These are phyloP conservation scores for Sugiyamaella grinbergsii DNA, from an alignment of 1,139 yeast species.

Conservation along the genomic window DNA sequence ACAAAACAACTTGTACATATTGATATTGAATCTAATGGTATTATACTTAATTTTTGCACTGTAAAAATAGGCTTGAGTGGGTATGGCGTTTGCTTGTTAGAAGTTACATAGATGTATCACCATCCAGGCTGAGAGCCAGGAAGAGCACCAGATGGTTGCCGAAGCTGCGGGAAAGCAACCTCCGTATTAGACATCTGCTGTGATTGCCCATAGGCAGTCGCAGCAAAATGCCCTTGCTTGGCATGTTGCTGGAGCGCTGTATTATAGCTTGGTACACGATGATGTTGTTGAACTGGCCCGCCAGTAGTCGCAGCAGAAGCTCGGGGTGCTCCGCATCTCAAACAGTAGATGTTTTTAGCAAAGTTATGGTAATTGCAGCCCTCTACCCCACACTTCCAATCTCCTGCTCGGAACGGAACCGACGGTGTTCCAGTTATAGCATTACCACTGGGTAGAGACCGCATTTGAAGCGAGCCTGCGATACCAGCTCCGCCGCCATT, in stretches of 20 bases:
- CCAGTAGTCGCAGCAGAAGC: slow-evolving; percentile 29
- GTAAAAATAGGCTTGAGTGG: no score
- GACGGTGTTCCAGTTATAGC: slow-evolving; percentile 32
- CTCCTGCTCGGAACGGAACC: slow-evolving; percentile 95
- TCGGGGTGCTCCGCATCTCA: slow-evolving; percentile 84
- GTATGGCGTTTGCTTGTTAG: no score
- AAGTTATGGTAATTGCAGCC: slow-evolving; percentile 87
- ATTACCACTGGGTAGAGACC: slow-evolving; percentile 3
- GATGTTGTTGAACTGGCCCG: slow-evolving; percentile 4
- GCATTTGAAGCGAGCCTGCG: not conserved
- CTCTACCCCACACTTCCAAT: slow-evolving; percentile 86
- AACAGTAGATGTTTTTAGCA: slow-evolving; percentile 84
- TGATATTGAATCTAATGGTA: not conserved
- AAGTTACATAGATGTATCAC: no score
- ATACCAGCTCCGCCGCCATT: slow-evolving; percentile 1
- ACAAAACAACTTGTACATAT: slow-evolving; percentile 1
- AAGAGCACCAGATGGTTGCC: slow-evolving; percentile 13
- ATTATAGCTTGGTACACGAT: slow-evolving; percentile 9
- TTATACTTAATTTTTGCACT: no score
- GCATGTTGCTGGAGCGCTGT: not conserved
- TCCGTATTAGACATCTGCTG: slow-evolving; percentile 1
- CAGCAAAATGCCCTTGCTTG: not conserved
- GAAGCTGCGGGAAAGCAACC: slow-evolving; percentile 4
- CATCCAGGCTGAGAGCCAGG: slow-evolving; percentile 8
- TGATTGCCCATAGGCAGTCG: slow-evolving; percentile 1